These are phyloP conservation scores for Phellinidium pouzarii DNA, from an alignment of 1,284 basidiomycete genomes.

Conservation along the genomic window DNA sequence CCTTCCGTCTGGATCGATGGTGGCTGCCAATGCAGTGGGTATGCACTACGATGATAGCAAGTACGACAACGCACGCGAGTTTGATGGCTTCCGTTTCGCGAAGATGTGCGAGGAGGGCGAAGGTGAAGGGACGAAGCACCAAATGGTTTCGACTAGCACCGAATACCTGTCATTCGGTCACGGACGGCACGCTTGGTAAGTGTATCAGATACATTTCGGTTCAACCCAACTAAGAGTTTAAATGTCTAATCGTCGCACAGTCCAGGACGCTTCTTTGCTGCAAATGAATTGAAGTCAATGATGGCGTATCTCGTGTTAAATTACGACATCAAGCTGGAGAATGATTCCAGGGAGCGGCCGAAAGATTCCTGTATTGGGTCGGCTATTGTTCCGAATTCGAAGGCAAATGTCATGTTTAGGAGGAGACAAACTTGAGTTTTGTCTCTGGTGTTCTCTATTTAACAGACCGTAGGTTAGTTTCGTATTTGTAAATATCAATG, in stretches of 20 bases:
- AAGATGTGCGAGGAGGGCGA: neutral
- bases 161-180: constrained; percentile 28
- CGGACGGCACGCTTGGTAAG: constrained; percentile 27
- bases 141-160: constrained; percentile 23
- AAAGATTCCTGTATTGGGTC: constrained; percentile 9
- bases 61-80: constrained; percentile 25
- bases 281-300: constrained; percentile 39
- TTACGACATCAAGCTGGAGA: constrained; percentile 40
- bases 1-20: constrained; percentile 31
- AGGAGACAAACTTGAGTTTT: constrained; percentile 2
- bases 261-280: constrained; percentile 43
- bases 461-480: no score
- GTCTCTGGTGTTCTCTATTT: no score
- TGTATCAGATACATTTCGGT: neutral
- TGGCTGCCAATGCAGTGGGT: constrained; percentile 24
- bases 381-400: constrained; percentile 18
- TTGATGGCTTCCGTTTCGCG: constrained; percentile 32
- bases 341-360: constrained; percentile 26
- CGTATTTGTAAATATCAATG: no score
- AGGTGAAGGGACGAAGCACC: constrained; percentile 19
- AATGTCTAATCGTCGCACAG: constrained; percentile 18
- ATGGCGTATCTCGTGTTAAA: constrained; percentile 36
- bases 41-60: constrained; percentile 25
- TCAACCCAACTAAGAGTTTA: neutral
- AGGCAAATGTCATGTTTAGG: constrained; percentile 20